Conservation (phyloP, 192 early-diverging fungal genomes). For the Umbelopsis isabellina region DNA sequence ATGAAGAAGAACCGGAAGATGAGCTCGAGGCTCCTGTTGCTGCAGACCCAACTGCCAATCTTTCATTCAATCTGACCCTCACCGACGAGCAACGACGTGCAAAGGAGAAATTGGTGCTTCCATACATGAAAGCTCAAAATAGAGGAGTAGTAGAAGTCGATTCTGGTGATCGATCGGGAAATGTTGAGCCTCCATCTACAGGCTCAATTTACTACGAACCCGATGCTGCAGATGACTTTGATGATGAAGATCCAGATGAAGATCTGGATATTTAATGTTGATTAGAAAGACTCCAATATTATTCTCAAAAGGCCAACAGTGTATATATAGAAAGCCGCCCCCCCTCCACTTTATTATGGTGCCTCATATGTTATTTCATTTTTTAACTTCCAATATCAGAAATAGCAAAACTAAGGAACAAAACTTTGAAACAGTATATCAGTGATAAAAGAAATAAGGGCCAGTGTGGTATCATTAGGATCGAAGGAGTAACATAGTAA, state of each 20-base stretch:
- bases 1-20: slow-evolving; percentile 12
- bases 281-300: no score
- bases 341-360: no score
- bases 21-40: neutral
- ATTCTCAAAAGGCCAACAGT: no score
- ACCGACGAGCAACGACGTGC: slow-evolving; percentile 83
- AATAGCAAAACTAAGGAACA: no score
- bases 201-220: slow-evolving; percentile 82
- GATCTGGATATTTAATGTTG: slow-evolving; percentile 78
- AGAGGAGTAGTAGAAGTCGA: slow-evolving; percentile 28
- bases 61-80: slow-evolving; percentile 83
- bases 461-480: slow-evolving; percentile 8
- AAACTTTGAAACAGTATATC: no score
- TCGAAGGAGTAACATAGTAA: no score
- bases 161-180: neutral
- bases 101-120: slow-evolving; percentile 75
- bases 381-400: no score
- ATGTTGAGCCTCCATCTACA: slow-evolving; percentile 14
- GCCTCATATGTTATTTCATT: no score
- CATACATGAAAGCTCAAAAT: slow-evolving; percentile 75
- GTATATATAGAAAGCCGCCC: no score
- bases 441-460: neutral
- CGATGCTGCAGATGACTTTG: slow-evolving; percentile 88
- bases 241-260: slow-evolving; percentile 90
- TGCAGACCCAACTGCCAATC: slow-evolving; percentile 71